A percentile compares a stretch with the other conserved stretches of the same genome.
Evolutionary conservation across 805 yeast genomes (phyloP).

Genomic region (Candida taoyuanica): DNA sequence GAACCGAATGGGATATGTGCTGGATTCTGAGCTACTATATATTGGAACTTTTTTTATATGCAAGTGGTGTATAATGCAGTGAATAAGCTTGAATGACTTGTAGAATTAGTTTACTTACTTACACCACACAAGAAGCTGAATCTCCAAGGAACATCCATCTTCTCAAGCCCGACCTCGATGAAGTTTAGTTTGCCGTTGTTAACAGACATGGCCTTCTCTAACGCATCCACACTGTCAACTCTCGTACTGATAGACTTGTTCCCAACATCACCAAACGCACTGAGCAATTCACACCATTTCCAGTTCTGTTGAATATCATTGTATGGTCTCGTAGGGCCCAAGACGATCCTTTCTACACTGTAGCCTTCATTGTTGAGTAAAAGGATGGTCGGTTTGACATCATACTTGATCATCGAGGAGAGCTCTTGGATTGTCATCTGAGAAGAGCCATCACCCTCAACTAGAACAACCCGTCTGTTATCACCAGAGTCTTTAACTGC

Average conservation of each 20-base stretch:
- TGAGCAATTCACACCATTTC: constrained; percentile 44
- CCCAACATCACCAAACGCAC: constrained; percentile 52
- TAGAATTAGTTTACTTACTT: neutral
- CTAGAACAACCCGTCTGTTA: constrained; percentile 43
- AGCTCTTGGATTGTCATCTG: constrained; percentile 65
- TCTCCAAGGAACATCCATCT: constrained; percentile 53
- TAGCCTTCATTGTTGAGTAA: constrained; percentile 63
- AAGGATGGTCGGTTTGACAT: constrained; percentile 52
- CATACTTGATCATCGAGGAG: constrained; percentile 52
- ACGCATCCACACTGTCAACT: constrained; percentile 33
- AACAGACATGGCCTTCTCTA: constrained; percentile 8
- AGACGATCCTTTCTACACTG: constrained; percentile 59
- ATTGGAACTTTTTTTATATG: no score
- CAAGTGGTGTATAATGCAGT: no score
- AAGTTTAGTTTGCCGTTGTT: constrained; percentile 43
- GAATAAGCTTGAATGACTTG: no score
- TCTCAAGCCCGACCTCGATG: constrained; percentile 53
- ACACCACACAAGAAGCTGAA: constrained; percentile 15
- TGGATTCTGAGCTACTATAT: no score
- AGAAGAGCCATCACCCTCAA: constrained; percentile 67
- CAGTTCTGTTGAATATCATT: constrained; percentile 57
- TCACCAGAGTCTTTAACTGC: constrained; percentile 43
- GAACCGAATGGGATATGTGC: no score
- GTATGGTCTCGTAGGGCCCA: constrained; percentile 49
- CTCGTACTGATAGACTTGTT: constrained; percentile 36